phyloP scores from a whole-genome alignment of 495 filamentous ascomycete genomes.

The Aspergillus cavernicola region DNA sequence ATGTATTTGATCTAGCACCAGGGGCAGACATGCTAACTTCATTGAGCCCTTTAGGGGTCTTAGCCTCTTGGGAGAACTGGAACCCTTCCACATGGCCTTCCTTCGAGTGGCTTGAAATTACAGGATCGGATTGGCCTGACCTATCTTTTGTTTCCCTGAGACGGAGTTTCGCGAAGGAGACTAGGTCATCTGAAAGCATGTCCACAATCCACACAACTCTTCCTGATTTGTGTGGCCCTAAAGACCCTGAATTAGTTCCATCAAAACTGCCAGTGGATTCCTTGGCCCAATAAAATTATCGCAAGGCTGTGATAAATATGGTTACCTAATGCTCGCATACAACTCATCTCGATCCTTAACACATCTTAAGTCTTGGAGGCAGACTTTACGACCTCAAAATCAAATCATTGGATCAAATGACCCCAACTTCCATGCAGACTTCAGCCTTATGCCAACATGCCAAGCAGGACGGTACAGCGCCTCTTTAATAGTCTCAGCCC shows the following conservation, averaged over 20 bases:
- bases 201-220: not conserved
- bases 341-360: not conserved
- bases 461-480: constrained; percentile 3
- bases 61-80: not conserved
- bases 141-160: not conserved
- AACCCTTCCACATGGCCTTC: not conserved
- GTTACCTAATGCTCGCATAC: constrained; percentile 6
- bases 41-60: not conserved
- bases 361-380: not conserved
- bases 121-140: not conserved
- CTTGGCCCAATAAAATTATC: not conserved
- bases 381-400: not conserved
- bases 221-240: not conserved
- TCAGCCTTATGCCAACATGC: constrained; percentile 14
- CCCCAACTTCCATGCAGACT: not conserved
- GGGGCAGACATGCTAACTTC: not conserved
- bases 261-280: not conserved
- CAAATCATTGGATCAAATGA: not conserved
- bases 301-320: not conserved
- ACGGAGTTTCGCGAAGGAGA: not conserved
- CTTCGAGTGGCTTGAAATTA: constrained; percentile 4
- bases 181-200: not conserved
- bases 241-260: constrained; percentile 1
- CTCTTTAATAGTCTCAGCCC: constrained; percentile 5
- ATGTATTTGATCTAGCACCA: not conserved